Evolutionary conservation across 192 early-diverging fungal species (phyloP).

Genomic region (Umbelopsis isabellina): DNA sequence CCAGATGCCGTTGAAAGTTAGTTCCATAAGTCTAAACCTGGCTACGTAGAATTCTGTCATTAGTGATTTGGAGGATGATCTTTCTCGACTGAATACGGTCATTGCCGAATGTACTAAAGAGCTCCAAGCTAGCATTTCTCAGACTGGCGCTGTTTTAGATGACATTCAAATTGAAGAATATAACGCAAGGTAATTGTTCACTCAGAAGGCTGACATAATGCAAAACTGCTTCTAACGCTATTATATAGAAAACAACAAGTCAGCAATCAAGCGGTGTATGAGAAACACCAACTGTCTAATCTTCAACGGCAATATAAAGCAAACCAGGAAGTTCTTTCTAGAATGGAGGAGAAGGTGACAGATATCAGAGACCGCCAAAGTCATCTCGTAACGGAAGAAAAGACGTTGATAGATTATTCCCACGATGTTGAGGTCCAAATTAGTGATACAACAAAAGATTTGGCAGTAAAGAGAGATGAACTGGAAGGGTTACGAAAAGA

Average conservation of each 20-base stretch:
- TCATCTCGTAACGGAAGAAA: constrained; percentile 54
- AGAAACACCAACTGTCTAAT: constrained; percentile 69
- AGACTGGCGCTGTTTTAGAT: constrained; percentile 29
- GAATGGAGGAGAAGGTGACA: constrained; percentile 57
- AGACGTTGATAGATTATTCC: constrained; percentile 38
- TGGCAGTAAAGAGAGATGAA: constrained; percentile 47
- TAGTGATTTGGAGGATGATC: constrained; percentile 54
- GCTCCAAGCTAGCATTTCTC: constrained; percentile 21
- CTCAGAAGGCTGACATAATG: neutral
- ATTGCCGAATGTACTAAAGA: constrained; percentile 55
- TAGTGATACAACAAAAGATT: constrained; percentile 14
- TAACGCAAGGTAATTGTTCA: constrained; percentile 29
- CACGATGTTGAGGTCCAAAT: constrained; percentile 10
- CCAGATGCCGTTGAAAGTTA: constrained; percentile 20
- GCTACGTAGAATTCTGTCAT: constrained; percentile 41
- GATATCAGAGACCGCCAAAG: constrained; percentile 51
- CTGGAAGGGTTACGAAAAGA: constrained; percentile 65
- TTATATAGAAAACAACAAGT: constrained; percentile 71
- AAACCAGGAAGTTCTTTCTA: constrained; percentile 61
- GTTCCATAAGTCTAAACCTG: neutral
- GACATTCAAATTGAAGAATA: constrained; percentile 38
- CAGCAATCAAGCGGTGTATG: constrained; percentile 62
- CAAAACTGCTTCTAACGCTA: neutral
- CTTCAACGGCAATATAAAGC: constrained; percentile 70
- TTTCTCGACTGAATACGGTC: constrained; percentile 54